Conservation (phyloP, 441 rosid species). For the Hypseocharis bilobata region DNA sequence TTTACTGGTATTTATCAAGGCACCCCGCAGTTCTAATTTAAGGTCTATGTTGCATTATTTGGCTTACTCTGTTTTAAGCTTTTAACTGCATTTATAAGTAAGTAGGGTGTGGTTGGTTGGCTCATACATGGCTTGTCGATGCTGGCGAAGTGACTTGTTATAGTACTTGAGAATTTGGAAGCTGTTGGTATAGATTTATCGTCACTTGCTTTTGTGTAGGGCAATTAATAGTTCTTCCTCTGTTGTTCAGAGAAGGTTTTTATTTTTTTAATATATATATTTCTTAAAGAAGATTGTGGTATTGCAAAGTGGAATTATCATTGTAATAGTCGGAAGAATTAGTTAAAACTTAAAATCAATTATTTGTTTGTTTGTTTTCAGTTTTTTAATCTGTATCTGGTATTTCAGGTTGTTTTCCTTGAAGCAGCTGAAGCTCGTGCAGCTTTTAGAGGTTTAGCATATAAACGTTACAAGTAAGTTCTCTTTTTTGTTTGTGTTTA, state of each 20-base stretch:
- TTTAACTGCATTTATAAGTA: not conserved
- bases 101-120: not conserved
- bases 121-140: not conserved
- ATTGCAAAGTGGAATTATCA: not conserved
- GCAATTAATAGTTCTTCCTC: not conserved
- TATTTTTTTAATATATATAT: too few species aligned
- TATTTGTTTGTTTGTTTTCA: too few species aligned
- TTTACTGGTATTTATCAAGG: not conserved
- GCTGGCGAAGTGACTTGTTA: not conserved
- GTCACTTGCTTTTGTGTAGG: not conserved
- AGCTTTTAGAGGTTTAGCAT: slow-evolving; percentile 74
- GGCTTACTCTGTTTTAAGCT: not conserved
- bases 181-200: not conserved
- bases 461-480: slow-evolving; percentile 82
- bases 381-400: slow-evolving; percentile 13
- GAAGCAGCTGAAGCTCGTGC: slow-evolving; percentile 79
- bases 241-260: not conserved
- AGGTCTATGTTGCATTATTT: not conserved
- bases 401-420: slow-evolving; percentile 67
- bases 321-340: not conserved
- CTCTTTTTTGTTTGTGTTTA: slow-evolving; percentile 3
- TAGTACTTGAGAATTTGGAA: not conserved
- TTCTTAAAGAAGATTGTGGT: not conserved
- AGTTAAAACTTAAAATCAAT: not conserved
- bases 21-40: not conserved